Percentiles rank a stretch among this genome's conserved stretches.
These are phyloP conservation scores for Syncephalastrum monosporum DNA, from an alignment of 371 early-diverging fungal species.

Conservation along the genomic window DNA sequence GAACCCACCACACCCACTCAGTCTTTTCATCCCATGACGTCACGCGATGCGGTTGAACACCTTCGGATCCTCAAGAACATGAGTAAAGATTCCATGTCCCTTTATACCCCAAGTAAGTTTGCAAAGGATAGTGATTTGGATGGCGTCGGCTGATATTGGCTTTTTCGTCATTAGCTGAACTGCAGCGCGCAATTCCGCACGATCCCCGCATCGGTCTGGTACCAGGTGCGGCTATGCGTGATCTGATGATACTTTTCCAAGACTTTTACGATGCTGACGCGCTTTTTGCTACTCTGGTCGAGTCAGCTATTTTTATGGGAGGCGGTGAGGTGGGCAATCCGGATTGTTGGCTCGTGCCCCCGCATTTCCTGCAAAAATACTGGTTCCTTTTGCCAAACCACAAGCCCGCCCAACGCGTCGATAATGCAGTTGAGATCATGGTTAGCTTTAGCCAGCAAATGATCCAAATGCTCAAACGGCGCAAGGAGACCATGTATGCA, in stretches of 20 bases:
- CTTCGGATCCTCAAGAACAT: constrained; percentile 19
- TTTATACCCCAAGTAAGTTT: constrained; percentile 33
- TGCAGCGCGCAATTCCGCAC: constrained; percentile 41
- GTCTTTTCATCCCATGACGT: constrained; percentile 27
- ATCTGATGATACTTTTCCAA: constrained; percentile 44
- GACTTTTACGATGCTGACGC: constrained; percentile 41
- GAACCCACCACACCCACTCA: constrained; percentile 1
- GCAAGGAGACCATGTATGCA: no score
- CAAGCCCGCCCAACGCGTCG: constrained; percentile 2
- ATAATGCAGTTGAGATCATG: constrained; percentile 18
- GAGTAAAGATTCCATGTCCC: constrained; percentile 1
- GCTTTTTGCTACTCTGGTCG: constrained; percentile 31
- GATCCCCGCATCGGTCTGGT: constrained; percentile 42
- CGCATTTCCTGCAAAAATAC: constrained; percentile 27
- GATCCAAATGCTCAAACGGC: neutral
- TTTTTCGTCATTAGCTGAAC: constrained; percentile 23
- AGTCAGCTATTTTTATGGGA: constrained; percentile 35
- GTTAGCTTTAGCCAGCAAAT: constrained; percentile 22
- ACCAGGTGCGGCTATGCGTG: constrained; percentile 40
- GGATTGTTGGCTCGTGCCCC: constrained; percentile 40
- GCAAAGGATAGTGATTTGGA: no score
- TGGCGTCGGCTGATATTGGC: neutral
- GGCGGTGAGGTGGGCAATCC: constrained; percentile 36
- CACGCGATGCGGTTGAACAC: constrained; percentile 24
- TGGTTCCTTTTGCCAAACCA: constrained; percentile 44